phyloP scores from a whole-genome alignment of 768 basidiomycete species.

The Postia placenta region DNA sequence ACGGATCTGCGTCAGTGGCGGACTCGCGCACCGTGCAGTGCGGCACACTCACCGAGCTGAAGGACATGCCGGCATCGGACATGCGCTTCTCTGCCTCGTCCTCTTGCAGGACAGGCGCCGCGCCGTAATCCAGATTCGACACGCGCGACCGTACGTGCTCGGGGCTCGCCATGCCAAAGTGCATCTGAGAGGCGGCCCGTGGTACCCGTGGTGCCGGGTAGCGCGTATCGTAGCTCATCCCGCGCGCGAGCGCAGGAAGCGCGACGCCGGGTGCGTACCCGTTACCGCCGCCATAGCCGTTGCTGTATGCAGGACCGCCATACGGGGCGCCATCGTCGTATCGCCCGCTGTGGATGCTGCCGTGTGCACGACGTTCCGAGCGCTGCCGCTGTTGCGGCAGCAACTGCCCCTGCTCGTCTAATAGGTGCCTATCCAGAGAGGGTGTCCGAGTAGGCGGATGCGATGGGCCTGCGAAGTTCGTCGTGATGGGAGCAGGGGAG shows the following conservation, averaged over 20 bases:
- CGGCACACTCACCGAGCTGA: background rate
- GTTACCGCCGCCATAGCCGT: background rate
- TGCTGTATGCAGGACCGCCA: too few species aligned
- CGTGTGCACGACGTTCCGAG: background rate
- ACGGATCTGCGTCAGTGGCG: background rate
- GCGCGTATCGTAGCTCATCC: constrained; percentile 7
- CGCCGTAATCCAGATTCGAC: constrained; percentile 10
- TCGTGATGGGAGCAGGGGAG: background rate
- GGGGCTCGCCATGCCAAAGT: constrained; percentile 2
- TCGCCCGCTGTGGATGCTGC: background rate
- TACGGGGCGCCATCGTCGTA: background rate
- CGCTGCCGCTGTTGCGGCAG: too few species aligned
- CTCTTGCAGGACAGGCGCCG: constrained; percentile 8
- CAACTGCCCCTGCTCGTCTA: too few species aligned
- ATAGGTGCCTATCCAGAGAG: background rate
- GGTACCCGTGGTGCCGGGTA: background rate
- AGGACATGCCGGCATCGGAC: background rate
- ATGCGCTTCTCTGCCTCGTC: background rate
- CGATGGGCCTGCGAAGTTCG: background rate
- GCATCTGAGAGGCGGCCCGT: background rate
- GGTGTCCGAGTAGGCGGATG: background rate
- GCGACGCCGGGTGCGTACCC: background rate
- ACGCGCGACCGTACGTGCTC: constrained; percentile 5
- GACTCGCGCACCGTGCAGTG: background rate
- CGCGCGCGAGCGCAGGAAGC: constrained; percentile 6